Conservation (phyloP, 768 basidiomycete genomes). For the Suillus discolor region DNA sequence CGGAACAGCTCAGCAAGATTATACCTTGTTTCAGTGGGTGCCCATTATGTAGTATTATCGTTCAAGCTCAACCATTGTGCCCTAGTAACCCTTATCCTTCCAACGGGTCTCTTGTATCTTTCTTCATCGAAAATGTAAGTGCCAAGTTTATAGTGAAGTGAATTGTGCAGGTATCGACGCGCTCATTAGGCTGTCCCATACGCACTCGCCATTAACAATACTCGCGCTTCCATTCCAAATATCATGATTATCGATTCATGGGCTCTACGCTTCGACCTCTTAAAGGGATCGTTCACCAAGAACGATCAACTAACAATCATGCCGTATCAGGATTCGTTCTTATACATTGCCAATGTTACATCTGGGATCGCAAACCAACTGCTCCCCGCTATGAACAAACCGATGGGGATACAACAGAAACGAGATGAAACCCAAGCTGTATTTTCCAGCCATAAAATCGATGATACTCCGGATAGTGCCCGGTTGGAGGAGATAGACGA, state of each 20-base stretch:
- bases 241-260: constrained; percentile 69
- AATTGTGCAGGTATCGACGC: not conserved
- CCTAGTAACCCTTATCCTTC: constrained; percentile 64
- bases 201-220: constrained; percentile 63
- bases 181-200: constrained; percentile 50
- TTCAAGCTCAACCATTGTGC: not conserved
- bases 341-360: constrained; percentile 59
- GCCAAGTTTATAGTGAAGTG: not conserved
- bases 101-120: constrained; percentile 57
- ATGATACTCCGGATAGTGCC: constrained; percentile 47
- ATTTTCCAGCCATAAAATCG: constrained; percentile 45
- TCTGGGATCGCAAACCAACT: constrained; percentile 53
- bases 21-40: constrained; percentile 61
- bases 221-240: constrained; percentile 58
- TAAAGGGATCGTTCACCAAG: constrained; percentile 70
- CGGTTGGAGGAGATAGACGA: constrained; percentile 63
- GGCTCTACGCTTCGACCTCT: constrained; percentile 66
- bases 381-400: constrained; percentile 52
- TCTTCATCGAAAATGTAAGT: constrained; percentile 52
- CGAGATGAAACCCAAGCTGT: constrained; percentile 24
- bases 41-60: not conserved
- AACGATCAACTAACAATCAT: constrained; percentile 80
- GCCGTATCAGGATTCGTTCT: constrained; percentile 67
- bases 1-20: constrained; percentile 78
- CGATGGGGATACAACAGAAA: constrained; percentile 39